phyloP scores from a whole-genome alignment of 352 stramenopile species.

The Phytophthora brassicae region DNA sequence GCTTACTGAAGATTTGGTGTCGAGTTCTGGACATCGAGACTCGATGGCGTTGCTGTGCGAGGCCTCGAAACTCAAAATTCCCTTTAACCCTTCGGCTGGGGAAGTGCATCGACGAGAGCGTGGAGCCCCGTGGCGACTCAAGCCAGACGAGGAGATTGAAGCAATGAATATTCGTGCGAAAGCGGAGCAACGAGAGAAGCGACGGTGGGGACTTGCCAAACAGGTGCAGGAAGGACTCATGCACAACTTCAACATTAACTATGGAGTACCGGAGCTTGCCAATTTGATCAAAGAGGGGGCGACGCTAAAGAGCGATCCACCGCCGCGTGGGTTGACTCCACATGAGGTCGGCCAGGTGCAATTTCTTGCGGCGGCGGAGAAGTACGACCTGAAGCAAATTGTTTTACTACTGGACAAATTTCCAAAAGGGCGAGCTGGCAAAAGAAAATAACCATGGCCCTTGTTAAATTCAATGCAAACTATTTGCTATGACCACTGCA shows the following conservation, averaged over 20 bases:
- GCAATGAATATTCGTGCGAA: slow-evolving; percentile 43
- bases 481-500: slow-evolving; percentile 29
- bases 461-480: slow-evolving; percentile 3
- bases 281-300: slow-evolving; percentile 65
- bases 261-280: slow-evolving; percentile 64
- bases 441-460: slow-evolving; percentile 11
- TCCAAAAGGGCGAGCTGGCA: slow-evolving; percentile 49
- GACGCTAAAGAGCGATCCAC: slow-evolving; percentile 32
- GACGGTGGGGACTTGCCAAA: slow-evolving; percentile 71
- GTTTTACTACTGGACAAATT: slow-evolving; percentile 67
- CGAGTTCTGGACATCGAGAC: slow-evolving; percentile 13
- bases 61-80: slow-evolving; percentile 39
- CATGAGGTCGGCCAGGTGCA: slow-evolving; percentile 63
- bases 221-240: slow-evolving; percentile 70
- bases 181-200: slow-evolving; percentile 69
- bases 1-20: not conserved
- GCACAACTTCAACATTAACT: slow-evolving; percentile 74
- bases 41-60: slow-evolving; percentile 22
- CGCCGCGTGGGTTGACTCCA: slow-evolving; percentile 31
- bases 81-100: slow-evolving; percentile 58
- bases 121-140: slow-evolving; percentile 50
- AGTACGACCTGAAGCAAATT: slow-evolving; percentile 78
- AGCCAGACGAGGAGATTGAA: slow-evolving; percentile 42
- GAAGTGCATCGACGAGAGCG: slow-evolving; percentile 68
- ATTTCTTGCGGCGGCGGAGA: slow-evolving; percentile 67